Conservation (phyloP, 1,284 basidiomycete species). For the Apiotrichum laibachii region DNA sequence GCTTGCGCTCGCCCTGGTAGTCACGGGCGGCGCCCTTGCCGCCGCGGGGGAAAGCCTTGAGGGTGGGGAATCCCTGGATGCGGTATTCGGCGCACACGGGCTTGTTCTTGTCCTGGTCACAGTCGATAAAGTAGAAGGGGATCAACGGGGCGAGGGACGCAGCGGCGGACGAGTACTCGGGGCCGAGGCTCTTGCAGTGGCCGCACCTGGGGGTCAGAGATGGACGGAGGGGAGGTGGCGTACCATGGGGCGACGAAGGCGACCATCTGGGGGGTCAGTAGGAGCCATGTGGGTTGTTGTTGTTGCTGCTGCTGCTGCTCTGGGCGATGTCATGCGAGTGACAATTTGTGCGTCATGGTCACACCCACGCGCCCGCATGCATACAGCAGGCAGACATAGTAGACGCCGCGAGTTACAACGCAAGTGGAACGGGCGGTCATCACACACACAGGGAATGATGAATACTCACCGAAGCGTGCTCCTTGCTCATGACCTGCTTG, state of each 20-base stretch:
- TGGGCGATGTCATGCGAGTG: neutral
- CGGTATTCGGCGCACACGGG: slow-evolving; percentile 75
- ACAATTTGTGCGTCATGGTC: no score
- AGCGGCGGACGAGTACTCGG: slow-evolving; percentile 81
- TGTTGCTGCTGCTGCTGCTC: neutral
- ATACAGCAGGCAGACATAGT: no score
- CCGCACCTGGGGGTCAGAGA: slow-evolving; percentile 48
- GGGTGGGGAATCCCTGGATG: slow-evolving; percentile 89
- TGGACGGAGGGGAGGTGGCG: slow-evolving; percentile 34
- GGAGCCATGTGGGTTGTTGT: neutral
- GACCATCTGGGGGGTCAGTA: slow-evolving; percentile 56
- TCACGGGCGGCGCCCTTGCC: slow-evolving; percentile 62
- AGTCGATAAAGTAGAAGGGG: slow-evolving; percentile 86
- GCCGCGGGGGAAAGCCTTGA: slow-evolving; percentile 81
- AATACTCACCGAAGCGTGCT: slow-evolving; percentile 59
- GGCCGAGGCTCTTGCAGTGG: slow-evolving; percentile 83
- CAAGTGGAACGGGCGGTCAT: no score
- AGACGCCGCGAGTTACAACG: no score
- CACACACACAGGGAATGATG: no score
- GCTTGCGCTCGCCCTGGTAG: slow-evolving; percentile 72
- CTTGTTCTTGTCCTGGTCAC: slow-evolving; percentile 80
- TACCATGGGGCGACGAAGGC: slow-evolving; percentile 87
- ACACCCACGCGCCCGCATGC: no score
- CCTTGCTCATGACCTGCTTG: slow-evolving; percentile 68
- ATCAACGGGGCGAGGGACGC: slow-evolving; percentile 74